Evolutionary conservation across 169 alveolate genomes (phyloP), one percentile per base, ranked within the genome.

Genomic region (Plasmodium gallinaceum): DNA sequence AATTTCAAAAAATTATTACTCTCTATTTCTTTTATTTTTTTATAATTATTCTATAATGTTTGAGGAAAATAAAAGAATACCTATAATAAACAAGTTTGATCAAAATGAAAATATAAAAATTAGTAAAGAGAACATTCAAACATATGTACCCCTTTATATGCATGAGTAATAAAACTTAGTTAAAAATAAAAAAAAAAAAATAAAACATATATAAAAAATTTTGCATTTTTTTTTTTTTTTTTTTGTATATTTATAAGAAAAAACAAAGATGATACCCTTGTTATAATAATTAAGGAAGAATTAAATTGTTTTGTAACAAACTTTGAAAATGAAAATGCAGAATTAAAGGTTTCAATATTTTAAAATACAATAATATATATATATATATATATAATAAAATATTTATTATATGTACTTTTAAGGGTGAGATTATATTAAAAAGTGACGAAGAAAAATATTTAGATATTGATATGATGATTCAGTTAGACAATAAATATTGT

Each of bases 351-450:
- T 57, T 16, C n/a, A 57, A 64, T 7, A 48, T 2, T 10, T 48
- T 2, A 2, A 48, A 48, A 48, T 48, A 48, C 1, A 48, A 2
- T 1, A 48, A 5, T 5, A 48, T 48, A 14, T 48, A 48, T 5
- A 48, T 5, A 48, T 14, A 14, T 48, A 48, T 48, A 48, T 10
- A 48, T 48, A 48, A 48, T 10, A 48, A 48, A 48, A 48, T 10
- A 48, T 48, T 10, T 48, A 7, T 64, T 64, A 54, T 37, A 7
- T 61, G 22, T 14, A 32, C 51, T 45, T 24, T 74, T 14, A 52
- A 74, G 88, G 88, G 88, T 12, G 88, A 74, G 8, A 74, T 74
- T 16, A 74, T 58, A 58, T 45, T 74, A 46, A 61, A 26, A 43
- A 39, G 71, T 16, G 58, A 54, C 0, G 88, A 58, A 10, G 88